phyloP scores from a whole-genome alignment of 495 filamentous ascomycete genomes.

The Astrothelium subdiscretum region DNA sequence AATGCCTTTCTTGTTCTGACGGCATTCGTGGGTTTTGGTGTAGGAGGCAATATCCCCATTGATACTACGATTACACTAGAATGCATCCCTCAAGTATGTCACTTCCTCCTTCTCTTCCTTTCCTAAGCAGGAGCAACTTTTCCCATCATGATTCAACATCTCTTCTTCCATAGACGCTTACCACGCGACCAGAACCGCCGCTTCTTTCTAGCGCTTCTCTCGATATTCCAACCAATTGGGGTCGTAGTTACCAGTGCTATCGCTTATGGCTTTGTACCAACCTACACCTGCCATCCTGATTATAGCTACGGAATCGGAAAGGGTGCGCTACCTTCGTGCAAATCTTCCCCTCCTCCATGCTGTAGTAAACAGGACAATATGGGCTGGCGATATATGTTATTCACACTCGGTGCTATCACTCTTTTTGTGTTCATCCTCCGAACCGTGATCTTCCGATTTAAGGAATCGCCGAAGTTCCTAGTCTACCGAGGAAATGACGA shows the following conservation, averaged over 20 bases:
- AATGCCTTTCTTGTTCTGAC: constrained; percentile 33
- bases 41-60: constrained; percentile 41
- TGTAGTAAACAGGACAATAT: constrained; percentile 39
- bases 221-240: constrained; percentile 38
- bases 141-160: not conserved
- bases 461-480: constrained; percentile 37
- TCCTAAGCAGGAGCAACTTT: no score
- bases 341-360: constrained; percentile 22
- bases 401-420: constrained; percentile 32
- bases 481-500: constrained; percentile 32
- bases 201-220: constrained; percentile 36
- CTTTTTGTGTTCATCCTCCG: constrained; percentile 35
- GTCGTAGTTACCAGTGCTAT: constrained; percentile 34
- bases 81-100: constrained; percentile 32
- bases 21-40: constrained; percentile 34
- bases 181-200: constrained; percentile 26
- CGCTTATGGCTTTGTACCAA: constrained; percentile 38
- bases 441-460: constrained; percentile 34
- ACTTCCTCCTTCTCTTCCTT: not conserved
- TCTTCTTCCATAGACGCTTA: not conserved
- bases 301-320: constrained; percentile 21
- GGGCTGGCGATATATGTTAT: constrained; percentile 46
- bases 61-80: constrained; percentile 40
- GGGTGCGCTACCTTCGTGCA: constrained; percentile 27
- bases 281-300: constrained; percentile 29